Conservation (phyloP, 306 rosid genomes). For the Urtica urens region DNA sequence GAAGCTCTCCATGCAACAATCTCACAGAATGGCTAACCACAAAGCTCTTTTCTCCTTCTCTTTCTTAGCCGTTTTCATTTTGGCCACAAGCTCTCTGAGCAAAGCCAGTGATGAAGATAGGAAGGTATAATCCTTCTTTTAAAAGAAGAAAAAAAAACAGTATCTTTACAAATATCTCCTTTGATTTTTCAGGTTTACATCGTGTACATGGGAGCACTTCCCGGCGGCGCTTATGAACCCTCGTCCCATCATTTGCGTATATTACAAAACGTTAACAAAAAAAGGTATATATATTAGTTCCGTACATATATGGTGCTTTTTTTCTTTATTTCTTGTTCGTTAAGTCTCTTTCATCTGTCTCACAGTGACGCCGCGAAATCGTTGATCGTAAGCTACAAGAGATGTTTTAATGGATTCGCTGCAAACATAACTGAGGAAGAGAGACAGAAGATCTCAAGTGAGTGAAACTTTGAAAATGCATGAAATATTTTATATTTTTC, state of each 20-base stretch:
- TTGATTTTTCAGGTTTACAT: constrained; percentile 8
- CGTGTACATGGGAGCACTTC: constrained; percentile 17
- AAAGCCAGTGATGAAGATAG: constrained; percentile 4
- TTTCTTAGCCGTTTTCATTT: constrained; percentile 5
- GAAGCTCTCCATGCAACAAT: no score
- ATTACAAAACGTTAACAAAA: constrained; percentile 1
- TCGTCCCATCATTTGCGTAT: constrained; percentile 7
- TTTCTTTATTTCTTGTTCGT: no score
- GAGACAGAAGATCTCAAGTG: constrained; percentile 14
- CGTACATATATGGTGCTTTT: not conserved
- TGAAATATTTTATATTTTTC: no score
- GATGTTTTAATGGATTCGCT: constrained; percentile 30
- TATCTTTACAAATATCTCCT: not conserved
- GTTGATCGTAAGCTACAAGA: constrained; percentile 18
- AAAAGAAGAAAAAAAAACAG: no score
- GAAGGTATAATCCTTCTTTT: not conserved
- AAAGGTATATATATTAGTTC: not conserved
- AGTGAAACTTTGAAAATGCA: not conserved
- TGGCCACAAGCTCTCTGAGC: constrained; percentile 1
- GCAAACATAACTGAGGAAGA: constrained; percentile 15
- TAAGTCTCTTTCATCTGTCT: no score
- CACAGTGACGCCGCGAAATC: not conserved
- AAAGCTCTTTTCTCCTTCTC: constrained; percentile 1
- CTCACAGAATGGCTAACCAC: not conserved
- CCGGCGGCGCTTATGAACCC: not conserved